Conservation (phyloP, 768 basidiomycete species). For the Paxillus ammoniavirescens region DNA sequence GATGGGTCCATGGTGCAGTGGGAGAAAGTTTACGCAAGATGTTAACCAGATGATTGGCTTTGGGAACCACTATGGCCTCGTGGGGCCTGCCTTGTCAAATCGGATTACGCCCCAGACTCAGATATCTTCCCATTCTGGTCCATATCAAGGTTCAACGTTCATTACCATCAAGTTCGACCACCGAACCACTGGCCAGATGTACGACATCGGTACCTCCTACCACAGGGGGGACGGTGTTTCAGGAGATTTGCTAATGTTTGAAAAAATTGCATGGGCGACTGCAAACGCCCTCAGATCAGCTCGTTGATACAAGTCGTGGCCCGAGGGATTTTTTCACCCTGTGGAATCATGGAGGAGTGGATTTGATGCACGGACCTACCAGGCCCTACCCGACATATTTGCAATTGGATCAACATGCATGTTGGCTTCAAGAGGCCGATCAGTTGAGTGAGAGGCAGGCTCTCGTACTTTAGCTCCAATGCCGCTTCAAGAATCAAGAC, state of each 20-base stretch:
- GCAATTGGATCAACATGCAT: no score
- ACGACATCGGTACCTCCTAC: neutral
- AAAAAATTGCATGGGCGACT: neutral
- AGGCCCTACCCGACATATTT: no score
- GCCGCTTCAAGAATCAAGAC: no score
- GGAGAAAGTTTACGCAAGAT: constrained; percentile 17
- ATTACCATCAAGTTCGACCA: neutral
- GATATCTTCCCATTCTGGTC: constrained; percentile 16
- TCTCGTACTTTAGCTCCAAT: no score
- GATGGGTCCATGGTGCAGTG: constrained; percentile 9
- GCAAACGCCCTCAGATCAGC: neutral
- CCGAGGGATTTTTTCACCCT: no score
- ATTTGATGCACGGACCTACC: no score
- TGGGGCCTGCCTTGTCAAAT: constrained; percentile 13
- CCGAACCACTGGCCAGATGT: neutral
- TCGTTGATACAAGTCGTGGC: neutral
- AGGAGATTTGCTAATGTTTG: no score
- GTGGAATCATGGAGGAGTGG: no score
- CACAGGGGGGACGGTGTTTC: neutral
- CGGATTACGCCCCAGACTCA: neutral
- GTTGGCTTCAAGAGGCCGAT: no score
- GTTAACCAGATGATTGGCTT: constrained; percentile 6
- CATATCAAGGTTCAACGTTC: constrained; percentile 13
- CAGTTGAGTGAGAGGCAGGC: no score
- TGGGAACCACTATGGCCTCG: constrained; percentile 17